Conservation (phyloP, 1,284 basidiomycete genomes). For the Hypsizygus ulmarius region DNA sequence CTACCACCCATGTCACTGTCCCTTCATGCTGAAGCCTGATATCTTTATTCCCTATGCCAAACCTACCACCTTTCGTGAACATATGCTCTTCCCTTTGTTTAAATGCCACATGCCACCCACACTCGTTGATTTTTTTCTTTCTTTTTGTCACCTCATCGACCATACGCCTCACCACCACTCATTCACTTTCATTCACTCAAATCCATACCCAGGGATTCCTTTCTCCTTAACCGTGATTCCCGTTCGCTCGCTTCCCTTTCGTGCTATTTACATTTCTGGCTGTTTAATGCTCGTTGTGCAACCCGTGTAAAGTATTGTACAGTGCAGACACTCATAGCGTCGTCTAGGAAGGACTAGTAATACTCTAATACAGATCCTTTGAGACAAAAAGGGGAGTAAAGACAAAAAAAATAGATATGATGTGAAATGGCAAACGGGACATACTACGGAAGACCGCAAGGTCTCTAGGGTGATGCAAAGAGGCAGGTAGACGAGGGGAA, state of each 20-base stretch:
- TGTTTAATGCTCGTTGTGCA: conserved; percentile 21
- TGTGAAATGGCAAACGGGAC: no score
- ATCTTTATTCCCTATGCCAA: neutral
- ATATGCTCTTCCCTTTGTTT: conserved; percentile 7
- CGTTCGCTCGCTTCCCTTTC: neutral
- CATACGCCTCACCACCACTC: conserved; percentile 14
- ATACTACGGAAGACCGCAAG: no score
- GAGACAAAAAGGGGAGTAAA: neutral
- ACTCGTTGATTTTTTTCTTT: conserved; percentile 9
- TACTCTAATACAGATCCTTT: conserved; percentile 15
- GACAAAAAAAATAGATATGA: neutral
- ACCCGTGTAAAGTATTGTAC: conserved; percentile 21
- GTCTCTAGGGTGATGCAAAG: conserved; percentile 3
- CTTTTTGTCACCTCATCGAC: conserved; percentile 9
- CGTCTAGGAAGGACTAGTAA: conserved; percentile 15
- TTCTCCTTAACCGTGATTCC: neutral
- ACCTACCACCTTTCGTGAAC: neutral
- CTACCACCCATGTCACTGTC: conserved; percentile 1
- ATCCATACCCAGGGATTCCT: conserved; percentile 5
- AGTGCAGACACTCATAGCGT: conserved; percentile 19
- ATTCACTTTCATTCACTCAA: conserved; percentile 2
- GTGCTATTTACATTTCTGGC: conserved; percentile 1
- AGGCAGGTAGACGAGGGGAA: neutral
- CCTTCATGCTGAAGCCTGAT: neutral
- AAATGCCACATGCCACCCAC: conserved; percentile 14